Percentiles rank a stretch among this genome's conserved stretches.
phyloP scores from a whole-genome alignment of 257 asterid species.

The Coffea eugenioides region DNA sequence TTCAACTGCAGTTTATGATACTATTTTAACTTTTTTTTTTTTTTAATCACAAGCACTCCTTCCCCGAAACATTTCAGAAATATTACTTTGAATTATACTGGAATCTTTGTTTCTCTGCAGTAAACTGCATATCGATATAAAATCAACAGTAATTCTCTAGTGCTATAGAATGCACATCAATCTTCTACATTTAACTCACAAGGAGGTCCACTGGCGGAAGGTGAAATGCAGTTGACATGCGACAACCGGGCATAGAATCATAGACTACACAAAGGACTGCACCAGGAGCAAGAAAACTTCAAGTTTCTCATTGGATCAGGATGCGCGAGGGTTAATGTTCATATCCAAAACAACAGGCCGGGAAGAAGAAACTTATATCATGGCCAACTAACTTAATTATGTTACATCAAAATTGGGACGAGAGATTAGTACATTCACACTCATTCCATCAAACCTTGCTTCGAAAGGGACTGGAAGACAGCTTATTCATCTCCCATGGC shows the following conservation, averaged over 20 bases:
- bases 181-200: background rate
- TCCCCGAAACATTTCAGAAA: background rate
- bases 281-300: background rate
- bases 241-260: too few relatives aligned
- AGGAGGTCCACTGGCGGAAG: background rate
- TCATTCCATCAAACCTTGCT: background rate
- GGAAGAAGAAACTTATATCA: background rate
- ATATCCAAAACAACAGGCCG: background rate
- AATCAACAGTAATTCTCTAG: background rate
- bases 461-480: background rate
- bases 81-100: too few relatives aligned
- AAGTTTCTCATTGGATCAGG: background rate
- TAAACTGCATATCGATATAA: background rate
- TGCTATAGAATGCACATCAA: background rate
- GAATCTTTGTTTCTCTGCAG: background rate
- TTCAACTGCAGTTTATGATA: background rate
- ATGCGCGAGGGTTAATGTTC: background rate
- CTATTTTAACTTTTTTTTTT: too few relatives aligned
- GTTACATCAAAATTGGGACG: conserved; percentile 12
- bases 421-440: background rate
- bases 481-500: conserved; percentile 89
- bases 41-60: too few relatives aligned
- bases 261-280: background rate
- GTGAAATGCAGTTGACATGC: too few relatives aligned
- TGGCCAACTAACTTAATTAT: background rate